A percentile compares a stretch with the other conserved stretches of the same genome.
Conservation (phyloP, 345 rosid species). For the Hibiscus mutabilis region DNA sequence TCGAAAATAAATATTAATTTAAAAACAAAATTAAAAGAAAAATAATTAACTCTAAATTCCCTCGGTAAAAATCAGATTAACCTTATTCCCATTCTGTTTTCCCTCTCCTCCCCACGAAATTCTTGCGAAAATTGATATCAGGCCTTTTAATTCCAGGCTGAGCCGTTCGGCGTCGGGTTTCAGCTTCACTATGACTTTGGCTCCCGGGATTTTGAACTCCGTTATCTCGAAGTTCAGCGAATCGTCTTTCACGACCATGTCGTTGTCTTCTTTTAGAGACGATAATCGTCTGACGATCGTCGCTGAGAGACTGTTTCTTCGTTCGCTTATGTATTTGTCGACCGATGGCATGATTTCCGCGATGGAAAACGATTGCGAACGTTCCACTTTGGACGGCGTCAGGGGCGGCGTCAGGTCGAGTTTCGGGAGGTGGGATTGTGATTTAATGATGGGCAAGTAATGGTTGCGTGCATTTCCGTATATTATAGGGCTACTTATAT, state of each 20-base stretch:
- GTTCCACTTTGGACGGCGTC: neutral
- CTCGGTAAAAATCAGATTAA: too few species aligned
- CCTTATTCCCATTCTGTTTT: too few species aligned
- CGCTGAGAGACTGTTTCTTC: conserved; percentile 47
- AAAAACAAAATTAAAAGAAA: too few species aligned
- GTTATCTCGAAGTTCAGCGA: conserved; percentile 36
- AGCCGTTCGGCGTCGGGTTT: conserved; percentile 31
- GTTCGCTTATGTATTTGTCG: conserved; percentile 48
- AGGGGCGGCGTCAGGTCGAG: conserved; percentile 29
- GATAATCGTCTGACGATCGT: conserved; percentile 48
- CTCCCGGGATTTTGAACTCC: conserved; percentile 63
- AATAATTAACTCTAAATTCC: too few species aligned
- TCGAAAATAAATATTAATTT: too few species aligned
- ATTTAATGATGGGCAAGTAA: conserved; percentile 27
- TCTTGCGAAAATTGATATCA: conserved; percentile 61
- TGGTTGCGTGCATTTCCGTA: neutral
- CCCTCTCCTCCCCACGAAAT: too few species aligned
- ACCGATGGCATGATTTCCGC: conserved; percentile 37
- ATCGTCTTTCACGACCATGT: neutral
- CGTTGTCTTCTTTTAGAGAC: conserved; percentile 21
- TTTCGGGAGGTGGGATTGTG: conserved; percentile 65
- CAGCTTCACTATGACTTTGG: conserved; percentile 55
- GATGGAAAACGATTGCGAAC: conserved; percentile 28
- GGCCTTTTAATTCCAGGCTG: conserved; percentile 35
- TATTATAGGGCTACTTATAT: neutral